Evolutionary conservation across 352 stramenopile genomes (phyloP), one percentile per base, ranked within the genome.

Genomic region (Phytophthora pisi): DNA sequence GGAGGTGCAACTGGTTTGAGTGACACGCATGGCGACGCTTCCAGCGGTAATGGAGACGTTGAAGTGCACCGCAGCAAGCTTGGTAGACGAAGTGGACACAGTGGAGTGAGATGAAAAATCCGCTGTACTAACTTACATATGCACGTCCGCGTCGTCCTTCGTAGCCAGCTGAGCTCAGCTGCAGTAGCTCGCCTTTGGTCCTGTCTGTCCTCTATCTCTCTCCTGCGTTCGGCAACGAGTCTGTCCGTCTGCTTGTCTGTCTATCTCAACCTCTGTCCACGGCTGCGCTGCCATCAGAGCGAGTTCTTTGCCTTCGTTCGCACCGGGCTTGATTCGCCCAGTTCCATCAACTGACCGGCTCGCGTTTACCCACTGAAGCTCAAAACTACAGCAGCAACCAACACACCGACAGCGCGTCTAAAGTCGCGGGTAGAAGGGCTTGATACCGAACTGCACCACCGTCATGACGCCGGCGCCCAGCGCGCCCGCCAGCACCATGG

Each of bases 401-500:
- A 11, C 45, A 61, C 51, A 26, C n/a, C 0, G 16, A 57, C 54
- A 70, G 42, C 4, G 28, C 34, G 23, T 86, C 75, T 91, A 91
- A 51, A 93, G 76, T 62, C 83, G 85, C 42, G 86, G 83, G 68
- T 92, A 92, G 69, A 92, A 92, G 26, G 86, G 86, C 70, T 94
- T 92, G 58, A 94, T 82, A 42, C 88, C 88, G 69, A 96, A 93
- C 75, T 96, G 88, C 53, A 94, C 79, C 45, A 91, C 75, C 15
- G 81, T 89, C 88, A 96, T 96, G 64, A 94, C 72, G 7, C 87
- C 82, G 11, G 88, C 86, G 40, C 88, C 88, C 8, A 96, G 78
- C 4, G 81, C 86, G 30, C 86, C 86, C n/a, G 88, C 88, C 46
- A 96, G 75, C 43, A 96, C 70, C 80, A 96, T 96, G 0, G 88